Percentiles rank a stretch among this genome's conserved stretches.
These are phyloP conservation scores for Lodderomyces elongisporus DNA, from an alignment of 1,139 yeast species.

Conservation along the genomic window DNA sequence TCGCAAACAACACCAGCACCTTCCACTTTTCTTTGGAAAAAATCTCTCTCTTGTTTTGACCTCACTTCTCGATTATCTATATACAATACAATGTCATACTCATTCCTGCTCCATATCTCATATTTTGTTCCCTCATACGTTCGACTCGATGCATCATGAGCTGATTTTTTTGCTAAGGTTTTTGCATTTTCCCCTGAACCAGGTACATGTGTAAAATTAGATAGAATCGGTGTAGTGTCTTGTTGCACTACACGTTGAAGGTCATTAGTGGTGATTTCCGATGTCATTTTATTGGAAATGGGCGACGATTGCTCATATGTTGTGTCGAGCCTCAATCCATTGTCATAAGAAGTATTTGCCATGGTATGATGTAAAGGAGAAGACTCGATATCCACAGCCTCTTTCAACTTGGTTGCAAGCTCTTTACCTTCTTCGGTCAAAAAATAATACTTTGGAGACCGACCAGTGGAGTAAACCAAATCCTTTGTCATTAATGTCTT, in stretches of 20 bases:
- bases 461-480: conserved; percentile 52
- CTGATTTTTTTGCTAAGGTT: conserved; percentile 1
- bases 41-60: conserved; percentile 58
- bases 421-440: conserved; percentile 71
- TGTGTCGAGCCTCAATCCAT: conserved; percentile 26
- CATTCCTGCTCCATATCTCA: conserved; percentile 34
- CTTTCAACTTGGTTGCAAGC: conserved; percentile 55
- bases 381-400: conserved; percentile 36
- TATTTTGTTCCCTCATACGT: conserved; percentile 23
- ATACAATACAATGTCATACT: conserved; percentile 56
- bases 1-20: conserved; percentile 49
- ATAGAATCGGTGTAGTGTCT: not conserved
- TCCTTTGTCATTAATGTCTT: conserved; percentile 61
- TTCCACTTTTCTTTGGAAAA: conserved; percentile 52
- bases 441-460: conserved; percentile 53
- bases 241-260: conserved; percentile 1
- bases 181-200: conserved; percentile 8
- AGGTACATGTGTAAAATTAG: conserved; percentile 2
- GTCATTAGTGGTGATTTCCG: not conserved
- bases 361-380: conserved; percentile 17
- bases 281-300: not conserved
- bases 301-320: conserved; percentile 11
- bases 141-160: conserved; percentile 23
- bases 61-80: conserved; percentile 80
- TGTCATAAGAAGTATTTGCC: conserved; percentile 30